These are phyloP conservation scores for Rickenella mellea DNA, from an alignment of 768 basidiomycete genomes.

Conservation along the genomic window DNA sequence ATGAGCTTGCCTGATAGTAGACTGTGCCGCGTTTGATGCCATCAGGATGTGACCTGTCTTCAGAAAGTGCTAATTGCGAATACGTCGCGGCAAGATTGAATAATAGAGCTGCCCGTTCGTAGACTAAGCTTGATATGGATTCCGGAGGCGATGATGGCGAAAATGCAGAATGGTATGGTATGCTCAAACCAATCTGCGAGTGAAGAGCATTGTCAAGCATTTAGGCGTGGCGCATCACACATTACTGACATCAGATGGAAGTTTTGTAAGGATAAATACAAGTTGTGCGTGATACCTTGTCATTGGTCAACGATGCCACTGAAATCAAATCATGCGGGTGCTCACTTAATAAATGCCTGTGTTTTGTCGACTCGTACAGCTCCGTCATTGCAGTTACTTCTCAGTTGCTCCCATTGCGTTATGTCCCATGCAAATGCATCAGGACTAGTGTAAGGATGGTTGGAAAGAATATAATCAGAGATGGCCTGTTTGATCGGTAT, in stretches of 20 bases:
- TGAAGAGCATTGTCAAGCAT: background rate
- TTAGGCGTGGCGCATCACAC: background rate
- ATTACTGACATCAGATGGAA: conserved; percentile 65
- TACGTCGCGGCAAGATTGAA: conserved; percentile 87
- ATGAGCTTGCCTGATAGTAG: conserved; percentile 61
- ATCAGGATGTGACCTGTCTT: conserved; percentile 63
- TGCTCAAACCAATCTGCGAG: conserved; percentile 57
- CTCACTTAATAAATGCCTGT: conserved; percentile 48
- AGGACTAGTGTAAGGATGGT: conserved; percentile 65
- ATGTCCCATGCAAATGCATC: conserved; percentile 81
- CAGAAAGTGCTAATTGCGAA: conserved; percentile 63
- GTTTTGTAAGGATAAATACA: conserved; percentile 70
- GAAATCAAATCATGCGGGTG: conserved; percentile 9
- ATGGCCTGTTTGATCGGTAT: conserved; percentile 45
- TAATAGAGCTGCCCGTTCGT: conserved; percentile 68
- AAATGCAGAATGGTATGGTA: conserved; percentile 71
- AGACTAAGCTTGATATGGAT: conserved; percentile 63
- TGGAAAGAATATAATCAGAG: conserved; percentile 53
- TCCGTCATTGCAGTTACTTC: conserved; percentile 45
- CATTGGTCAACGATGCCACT: background rate
- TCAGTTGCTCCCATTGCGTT: conserved; percentile 53
- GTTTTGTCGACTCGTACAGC: conserved; percentile 48
- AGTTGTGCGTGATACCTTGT: conserved; percentile 88
- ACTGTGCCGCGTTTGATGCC: conserved; percentile 75
- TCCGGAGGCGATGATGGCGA: conserved; percentile 45